phyloP scores from a whole-genome alignment of 2,329 filamentous ascomycete genomes.

The Pyricularia pennisetigena region DNA sequence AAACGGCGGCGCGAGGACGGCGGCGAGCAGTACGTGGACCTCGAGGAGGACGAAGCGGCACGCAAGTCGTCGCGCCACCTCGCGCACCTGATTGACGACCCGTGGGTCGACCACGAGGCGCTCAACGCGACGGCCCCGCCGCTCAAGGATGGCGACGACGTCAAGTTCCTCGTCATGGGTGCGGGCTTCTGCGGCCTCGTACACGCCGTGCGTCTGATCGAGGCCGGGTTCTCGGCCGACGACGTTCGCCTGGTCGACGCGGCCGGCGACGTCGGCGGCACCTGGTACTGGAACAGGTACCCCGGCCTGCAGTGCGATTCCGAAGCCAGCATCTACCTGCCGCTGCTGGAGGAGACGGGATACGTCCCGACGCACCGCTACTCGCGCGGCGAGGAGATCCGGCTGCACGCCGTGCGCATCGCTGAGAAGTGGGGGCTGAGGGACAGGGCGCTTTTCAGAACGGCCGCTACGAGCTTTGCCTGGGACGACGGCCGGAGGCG shows the following conservation, averaged over 20 bases:
- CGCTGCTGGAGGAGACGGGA: not conserved
- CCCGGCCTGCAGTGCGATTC: conserved; percentile 37
- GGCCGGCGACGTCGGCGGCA: conserved; percentile 36
- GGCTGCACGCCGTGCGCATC: not conserved
- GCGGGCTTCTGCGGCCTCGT: conserved; percentile 24
- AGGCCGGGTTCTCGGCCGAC: conserved; percentile 21
- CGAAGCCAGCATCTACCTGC: not conserved
- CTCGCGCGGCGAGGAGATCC: not conserved
- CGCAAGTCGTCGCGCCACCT: conserved; percentile 5
- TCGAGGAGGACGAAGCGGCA: conserved; percentile 13
- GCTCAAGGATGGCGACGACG: conserved; percentile 16
- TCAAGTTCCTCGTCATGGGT: conserved; percentile 23
- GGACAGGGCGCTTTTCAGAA: conserved; percentile 32
- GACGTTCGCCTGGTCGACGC: conserved; percentile 31
- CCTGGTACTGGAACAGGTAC: conserved; percentile 43
- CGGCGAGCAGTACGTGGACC: conserved; percentile 20
- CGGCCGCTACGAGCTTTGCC: conserved; percentile 22
- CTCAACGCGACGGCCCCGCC: conserved; percentile 15
- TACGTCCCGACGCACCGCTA: not conserved
- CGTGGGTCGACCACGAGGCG: conserved; percentile 22
- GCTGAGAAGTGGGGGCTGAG: not conserved
- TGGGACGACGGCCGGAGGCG: conserved; percentile 28
- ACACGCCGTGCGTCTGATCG: conserved; percentile 22
- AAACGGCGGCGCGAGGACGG: conserved; percentile 23
- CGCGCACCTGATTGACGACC: conserved; percentile 19